These are phyloP conservation scores for Geranium incanum DNA, from an alignment of 441 rosid genomes.

Conservation along the genomic window DNA sequence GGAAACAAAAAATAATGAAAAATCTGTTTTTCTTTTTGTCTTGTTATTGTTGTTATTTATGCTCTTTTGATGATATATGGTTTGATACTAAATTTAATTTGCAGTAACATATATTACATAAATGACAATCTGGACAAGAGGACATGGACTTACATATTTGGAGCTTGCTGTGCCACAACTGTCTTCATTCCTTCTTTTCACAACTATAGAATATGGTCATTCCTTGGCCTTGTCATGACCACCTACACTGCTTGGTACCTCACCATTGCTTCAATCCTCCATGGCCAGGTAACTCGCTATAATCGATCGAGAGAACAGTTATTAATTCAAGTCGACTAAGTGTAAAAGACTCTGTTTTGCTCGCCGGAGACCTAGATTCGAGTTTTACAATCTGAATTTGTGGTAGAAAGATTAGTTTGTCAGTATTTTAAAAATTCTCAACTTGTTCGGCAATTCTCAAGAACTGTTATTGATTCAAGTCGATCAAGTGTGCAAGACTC, in stretches of 20 bases:
- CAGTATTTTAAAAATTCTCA: too few species aligned
- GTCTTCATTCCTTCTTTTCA: constrained; percentile 11
- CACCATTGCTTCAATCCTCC: constrained; percentile 15
- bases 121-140: constrained; percentile 13
- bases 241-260: constrained; percentile 23
- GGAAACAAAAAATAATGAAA: not conserved
- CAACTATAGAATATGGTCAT: constrained; percentile 21
- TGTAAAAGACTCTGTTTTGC: too few species aligned
- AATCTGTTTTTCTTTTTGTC: not conserved
- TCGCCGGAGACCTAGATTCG: too few species aligned
- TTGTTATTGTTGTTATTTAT: not conserved
- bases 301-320: too few species aligned
- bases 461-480: too few species aligned
- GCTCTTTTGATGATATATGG: too few species aligned
- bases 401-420: too few species aligned
- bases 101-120: constrained; percentile 22
- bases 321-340: too few species aligned
- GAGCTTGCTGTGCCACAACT: not conserved
- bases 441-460: too few species aligned
- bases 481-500: too few species aligned
- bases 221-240: constrained; percentile 21
- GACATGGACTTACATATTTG: not conserved
- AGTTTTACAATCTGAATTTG: too few species aligned
- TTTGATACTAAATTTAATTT: too few species aligned
- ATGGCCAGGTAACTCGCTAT: constrained; percentile 16